Base-by-base conservation (phyloP, 192 early-diverging fungal species). In the Umbelopsis ramanniana region DNA sequence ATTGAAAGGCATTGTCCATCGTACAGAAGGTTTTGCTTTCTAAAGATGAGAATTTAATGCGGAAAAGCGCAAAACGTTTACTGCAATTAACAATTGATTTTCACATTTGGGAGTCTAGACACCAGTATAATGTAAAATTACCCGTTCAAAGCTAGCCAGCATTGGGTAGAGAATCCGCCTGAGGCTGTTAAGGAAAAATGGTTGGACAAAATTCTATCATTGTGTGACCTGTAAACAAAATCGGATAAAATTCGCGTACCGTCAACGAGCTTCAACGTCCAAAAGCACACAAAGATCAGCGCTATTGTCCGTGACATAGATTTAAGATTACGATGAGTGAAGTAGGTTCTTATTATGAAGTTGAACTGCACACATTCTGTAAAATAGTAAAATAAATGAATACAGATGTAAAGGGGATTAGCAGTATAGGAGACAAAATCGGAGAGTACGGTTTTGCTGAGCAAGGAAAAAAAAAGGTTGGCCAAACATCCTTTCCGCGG, bases 81-180 rank as follows among this genome's bases (percentile, higher is more conserved):
- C 17, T 50, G 11, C 48, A 21, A 17, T 1, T 50, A 6, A n/a
- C 6, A 43, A 43, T 43, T 1, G 11, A 43, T 2, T 50, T 17
- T 50, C 48, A 15, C 48, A n/a, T 0, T 50, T 21, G 4, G 15
- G 48, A 50, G 48, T 50, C 40, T 43, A 43, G 40, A 12, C 40
- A 43, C 40, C n/a, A 12, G 40, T 4, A 12, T 50, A 17, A n/a
- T 3, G n/a, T 0, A 17, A 1, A 23, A 7, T 53, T 71, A 76
- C 75, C 67, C 66, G 67, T 79, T 79, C 21, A 79, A 38, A 24
- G 23, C 29, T 60, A 74, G 69, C 77, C 77, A 79, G 17, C 77
- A 79, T 47, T 79, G 69, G 2, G 77, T 78, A 7, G 69, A 29
- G 47, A 75, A 74, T 8, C 74, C 67, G 14, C 57, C 57, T 12